Evolutionary conservation across 371 early-diverging fungal species (phyloP), one percentile per base, ranked within the genome.

Genomic region (Mortierella sp.): DNA sequence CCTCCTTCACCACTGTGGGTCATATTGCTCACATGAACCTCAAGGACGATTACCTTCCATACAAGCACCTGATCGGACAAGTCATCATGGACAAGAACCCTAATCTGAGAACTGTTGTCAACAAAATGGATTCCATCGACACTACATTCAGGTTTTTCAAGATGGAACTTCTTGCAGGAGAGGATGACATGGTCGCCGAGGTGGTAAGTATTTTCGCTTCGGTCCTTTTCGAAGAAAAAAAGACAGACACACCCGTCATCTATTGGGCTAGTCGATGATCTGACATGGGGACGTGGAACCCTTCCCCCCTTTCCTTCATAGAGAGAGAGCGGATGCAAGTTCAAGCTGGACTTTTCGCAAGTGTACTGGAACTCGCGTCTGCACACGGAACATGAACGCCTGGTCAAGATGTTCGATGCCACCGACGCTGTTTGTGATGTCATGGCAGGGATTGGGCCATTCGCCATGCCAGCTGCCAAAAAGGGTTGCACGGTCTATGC

Each of bases 361-460:
- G 99, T 99, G 5, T 99, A 99, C 81, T 99, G 99, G 99, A 99
- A 99, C 84, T 98, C 99, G 13, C 89, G 99, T 38, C 89, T 99
- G 41, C 98, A 98, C 64, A 86, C 89, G 0, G 99, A 99, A 70
- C 99, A 99, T 68, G 91, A 93, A 31, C 88, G 98, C n/a, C 78
- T 99, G 28, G 89, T 96, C 41, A 82, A 85, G 24, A 61, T 78
- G 53, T 98, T 98, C 72, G 80, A 87, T 31, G 66, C 73, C n/a
- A 90, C 87, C 5, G 91, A 94, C 30, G 83, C 86, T 51, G 86
- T 99, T 10, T 95, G 96, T 72, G 99, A 99, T 81, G 96, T 97
- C 6, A 93, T 99, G 85, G 98, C 96, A 2, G 99, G 99, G 39
- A 96, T 99, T 2, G 99, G 99, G 0, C 99, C 99, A 6, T 99